These are phyloP conservation scores for Aphanomyces invadans DNA, from an alignment of 352 stramenopile genomes.

Conservation along the genomic window DNA sequence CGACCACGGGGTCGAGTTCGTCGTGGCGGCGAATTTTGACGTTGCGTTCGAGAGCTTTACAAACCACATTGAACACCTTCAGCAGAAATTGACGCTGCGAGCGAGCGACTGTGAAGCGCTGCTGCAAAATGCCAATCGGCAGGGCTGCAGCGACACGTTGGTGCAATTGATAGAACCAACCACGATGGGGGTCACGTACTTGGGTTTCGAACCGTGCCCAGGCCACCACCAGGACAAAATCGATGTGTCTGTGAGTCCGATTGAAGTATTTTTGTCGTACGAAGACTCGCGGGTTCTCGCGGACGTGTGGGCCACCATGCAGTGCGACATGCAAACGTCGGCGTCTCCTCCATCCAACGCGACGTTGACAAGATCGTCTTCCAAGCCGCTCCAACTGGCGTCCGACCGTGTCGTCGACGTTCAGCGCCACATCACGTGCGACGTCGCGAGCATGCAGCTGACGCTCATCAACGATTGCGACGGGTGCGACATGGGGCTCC, in stretches of 20 bases:
- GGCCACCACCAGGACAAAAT: constrained; percentile 69
- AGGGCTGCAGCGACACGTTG: constrained; percentile 44
- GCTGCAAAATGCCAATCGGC: constrained; percentile 47
- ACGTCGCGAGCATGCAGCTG: constrained; percentile 53
- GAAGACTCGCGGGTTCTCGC: constrained; percentile 55
- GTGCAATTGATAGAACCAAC: constrained; percentile 78
- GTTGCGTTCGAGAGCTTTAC: constrained; percentile 16
- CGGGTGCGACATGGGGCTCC: constrained; percentile 76
- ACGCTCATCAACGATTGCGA: constrained; percentile 83
- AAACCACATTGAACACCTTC: neutral
- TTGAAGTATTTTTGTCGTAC: constrained; percentile 74
- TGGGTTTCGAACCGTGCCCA: constrained; percentile 53
- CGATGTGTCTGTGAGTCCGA: constrained; percentile 56
- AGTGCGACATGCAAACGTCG: constrained; percentile 25
- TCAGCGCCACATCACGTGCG: constrained; percentile 70
- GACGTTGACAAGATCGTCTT: neutral
- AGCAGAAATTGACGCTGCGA: neutral
- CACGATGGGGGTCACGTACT: constrained; percentile 55
- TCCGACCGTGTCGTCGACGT: constrained; percentile 39
- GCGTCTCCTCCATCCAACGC: constrained; percentile 17
- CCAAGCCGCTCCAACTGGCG: neutral
- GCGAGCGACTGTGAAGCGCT: constrained; percentile 8
- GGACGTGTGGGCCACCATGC: constrained; percentile 32
- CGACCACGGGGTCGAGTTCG: constrained; percentile 36
- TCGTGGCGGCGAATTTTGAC: constrained; percentile 46